Base-by-base conservation (phyloP, 2,329 filamentous ascomycete genomes). In the Colletotrichum nymphaeae region DNA sequence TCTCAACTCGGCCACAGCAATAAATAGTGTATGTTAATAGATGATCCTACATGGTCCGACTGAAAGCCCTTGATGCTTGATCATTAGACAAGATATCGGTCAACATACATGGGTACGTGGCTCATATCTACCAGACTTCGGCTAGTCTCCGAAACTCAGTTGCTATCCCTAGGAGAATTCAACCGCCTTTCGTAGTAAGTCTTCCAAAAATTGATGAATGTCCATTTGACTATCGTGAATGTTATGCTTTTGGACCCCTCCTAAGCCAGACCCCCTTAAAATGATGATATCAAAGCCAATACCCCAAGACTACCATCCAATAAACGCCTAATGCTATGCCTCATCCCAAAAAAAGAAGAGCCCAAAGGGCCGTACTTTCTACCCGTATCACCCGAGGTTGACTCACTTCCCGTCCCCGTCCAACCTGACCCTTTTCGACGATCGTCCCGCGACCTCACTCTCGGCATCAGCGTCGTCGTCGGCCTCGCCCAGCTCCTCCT, bases 401-500 rank as follows among this genome's bases (percentile, higher is more conserved):
- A 5, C 59, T 73, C 62, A 73, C 24, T 73, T 73, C 6, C 37
- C 67, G 3, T 73, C 71, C 16, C 60, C 71, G 7, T 73, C 71
- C 16, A 73, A 67, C 19, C 71, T 52, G 12, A 66, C 56, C 22
- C 71, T 65, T 56, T 73, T 73, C 19, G 67, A 62, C 35, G 71
- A 67, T 74, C 72, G 78, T 75, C 75, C 76, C 22, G 72, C 71
- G 22, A 75, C 69, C 71, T 79, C 79, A 7, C 74, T 75, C 32
- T 80, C 77, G n/a, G 75, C 76, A 46, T 80, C 83, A 28, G 79
- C 81, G 78, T 89, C 87, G 77, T 89, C 87, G 75, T 89, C 88
- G 2, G 81, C 87, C 77, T 87, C 87, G 4, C 86, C 87, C 63
- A 89, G 75, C 75, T 88, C 88, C 81, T 89, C 86, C 76, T 89